phyloP scores from a whole-genome alignment of 2,329 filamentous ascomycete genomes.

The Colletotrichum tropicale region DNA sequence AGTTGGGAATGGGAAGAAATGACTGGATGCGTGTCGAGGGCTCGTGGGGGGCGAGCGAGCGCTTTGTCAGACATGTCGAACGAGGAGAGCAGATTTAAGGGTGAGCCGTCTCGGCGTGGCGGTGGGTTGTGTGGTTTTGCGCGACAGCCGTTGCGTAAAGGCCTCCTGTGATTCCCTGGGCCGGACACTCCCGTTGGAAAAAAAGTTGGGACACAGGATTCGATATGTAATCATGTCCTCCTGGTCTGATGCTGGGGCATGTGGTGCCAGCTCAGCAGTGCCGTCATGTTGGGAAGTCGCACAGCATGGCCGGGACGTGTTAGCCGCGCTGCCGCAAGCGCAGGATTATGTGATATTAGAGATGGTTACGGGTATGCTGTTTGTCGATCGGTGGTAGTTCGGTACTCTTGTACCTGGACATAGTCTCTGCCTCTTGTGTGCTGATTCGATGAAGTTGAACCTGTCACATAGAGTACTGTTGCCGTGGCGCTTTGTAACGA shows the following conservation, averaged over 20 bases:
- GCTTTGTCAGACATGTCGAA: not conserved
- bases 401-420: not conserved
- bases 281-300: not conserved
- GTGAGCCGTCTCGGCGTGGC: not conserved
- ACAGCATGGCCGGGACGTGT: not conserved
- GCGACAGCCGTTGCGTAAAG: not conserved
- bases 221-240: not conserved
- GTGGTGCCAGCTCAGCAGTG: slow-evolving; percentile 2
- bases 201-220: not conserved
- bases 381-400: not conserved
- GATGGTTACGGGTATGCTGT: not conserved
- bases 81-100: not conserved
- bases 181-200: not conserved
- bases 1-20: not conserved
- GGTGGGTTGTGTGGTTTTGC: not conserved
- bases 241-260: not conserved
- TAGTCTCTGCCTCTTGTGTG: not conserved
- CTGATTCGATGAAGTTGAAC: not conserved
- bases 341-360: not conserved
- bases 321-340: not conserved
- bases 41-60: not conserved
- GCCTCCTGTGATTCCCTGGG: not conserved
- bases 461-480: not conserved
- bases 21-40: not conserved
- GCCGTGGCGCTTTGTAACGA: not conserved